phyloP scores from a whole-genome alignment of 441 rosid species.

The Manihot esculenta region DNA sequence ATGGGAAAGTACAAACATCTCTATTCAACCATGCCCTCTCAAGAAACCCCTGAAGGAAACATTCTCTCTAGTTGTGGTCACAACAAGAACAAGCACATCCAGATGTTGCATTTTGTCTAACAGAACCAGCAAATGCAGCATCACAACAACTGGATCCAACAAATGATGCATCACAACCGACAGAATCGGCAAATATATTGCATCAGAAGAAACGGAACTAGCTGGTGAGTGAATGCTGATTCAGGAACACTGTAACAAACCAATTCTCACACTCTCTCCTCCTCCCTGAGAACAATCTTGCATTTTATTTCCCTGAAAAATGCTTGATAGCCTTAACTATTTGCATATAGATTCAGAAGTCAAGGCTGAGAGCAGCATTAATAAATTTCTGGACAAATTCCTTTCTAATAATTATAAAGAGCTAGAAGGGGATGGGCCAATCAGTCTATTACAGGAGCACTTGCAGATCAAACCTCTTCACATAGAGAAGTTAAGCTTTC shows the following conservation, averaged over 20 bases:
- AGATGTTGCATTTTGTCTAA: conserved; percentile 28
- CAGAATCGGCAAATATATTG: conserved; percentile 17
- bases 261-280: neutral
- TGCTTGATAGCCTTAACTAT: conserved; percentile 10
- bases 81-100: conserved; percentile 28
- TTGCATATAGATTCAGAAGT: conserved; percentile 40
- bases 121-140: conserved; percentile 17
- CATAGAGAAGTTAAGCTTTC: conserved; percentile 48
- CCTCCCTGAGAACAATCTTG: conserved; percentile 2
- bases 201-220: conserved; percentile 26
- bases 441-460: conserved; percentile 48
- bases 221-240: conserved; percentile 40
- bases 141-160: neutral
- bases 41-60: conserved; percentile 34
- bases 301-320: conserved; percentile 4
- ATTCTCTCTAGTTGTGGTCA: conserved; percentile 12
- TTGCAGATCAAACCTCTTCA: conserved; percentile 60
- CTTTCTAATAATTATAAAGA: conserved; percentile 49
- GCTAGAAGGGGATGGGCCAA: conserved; percentile 57
- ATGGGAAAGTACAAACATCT: conserved; percentile 42
- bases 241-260: conserved; percentile 10
- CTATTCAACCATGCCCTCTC: conserved; percentile 35
- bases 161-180: conserved; percentile 19
- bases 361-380: conserved; percentile 39
- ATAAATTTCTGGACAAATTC: conserved; percentile 51